Evolutionary conservation across 345 rosid species (phyloP), one percentile per base, ranked within the genome.

Genomic region (Trapa incisa): DNA sequence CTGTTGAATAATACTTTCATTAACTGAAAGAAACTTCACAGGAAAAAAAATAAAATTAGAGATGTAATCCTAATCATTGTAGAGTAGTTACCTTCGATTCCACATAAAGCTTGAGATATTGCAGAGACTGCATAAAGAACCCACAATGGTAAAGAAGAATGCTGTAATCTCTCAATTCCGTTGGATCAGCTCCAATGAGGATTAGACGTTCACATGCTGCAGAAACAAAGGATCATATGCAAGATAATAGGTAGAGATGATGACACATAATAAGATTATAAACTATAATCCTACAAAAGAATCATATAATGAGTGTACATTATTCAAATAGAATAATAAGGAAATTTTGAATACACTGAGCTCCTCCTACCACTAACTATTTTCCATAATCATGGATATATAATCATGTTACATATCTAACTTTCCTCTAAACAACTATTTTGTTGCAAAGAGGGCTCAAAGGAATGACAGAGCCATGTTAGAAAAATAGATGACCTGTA

Each of bases 141-240:
- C 87, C 87, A 32, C 89, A 85, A 53, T 87, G 92, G 69, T 87
- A 85, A 13, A 87, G 85, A 73, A 87, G 87, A 69, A 80, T 71
- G 75, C 87, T 78, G 75, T 85, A 85, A 76, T 87, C 92, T 69
- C 92, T 80, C 71, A 80, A 67, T 71, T 87, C 92, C 57, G 69
- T 76, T 1, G 84, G 78, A 70, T 87, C 83, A 43, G 75, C 66
- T 63, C 74, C 71, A 29, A 87, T 66, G 71, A 83, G 80, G 67
- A 87, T 80, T n/a, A 83, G 80, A 11, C 85, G 87, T 75, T 87
- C 92, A 63, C 89, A 84, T 62, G 89, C 92, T 87, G 85, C 56
- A 70, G 71, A 35, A 69, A 68, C 2, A 5, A 22, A 45, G 17
- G 37, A 39, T 5, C 61, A 15, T 3, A 43, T 39, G 17, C 48